These are phyloP conservation scores for Aschersonia sp. DNA, from an alignment of 2,329 filamentous ascomycete species.

Conservation along the genomic window DNA sequence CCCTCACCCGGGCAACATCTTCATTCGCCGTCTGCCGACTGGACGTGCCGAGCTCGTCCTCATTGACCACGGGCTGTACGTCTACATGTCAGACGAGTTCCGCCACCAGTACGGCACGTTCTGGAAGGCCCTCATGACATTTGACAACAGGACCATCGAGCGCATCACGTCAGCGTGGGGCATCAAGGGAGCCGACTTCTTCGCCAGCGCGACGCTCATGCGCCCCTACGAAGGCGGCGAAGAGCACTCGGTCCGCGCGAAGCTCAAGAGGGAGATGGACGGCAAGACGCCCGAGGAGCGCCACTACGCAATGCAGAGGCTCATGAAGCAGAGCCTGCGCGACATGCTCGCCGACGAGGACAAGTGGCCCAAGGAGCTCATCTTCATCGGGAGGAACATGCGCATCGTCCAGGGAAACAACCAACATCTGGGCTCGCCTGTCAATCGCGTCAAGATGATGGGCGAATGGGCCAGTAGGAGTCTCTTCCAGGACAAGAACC, in stretches of 20 bases:
- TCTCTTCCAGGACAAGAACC: conserved; percentile 58
- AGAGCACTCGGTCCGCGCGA: conserved; percentile 40
- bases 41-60: conserved; percentile 85
- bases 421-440: conserved; percentile 75
- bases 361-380: conserved; percentile 79
- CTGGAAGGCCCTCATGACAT: conserved; percentile 88
- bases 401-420: conserved; percentile 91
- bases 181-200: conserved; percentile 76
- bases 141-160: conserved; percentile 71
- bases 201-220: conserved; percentile 82
- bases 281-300: conserved; percentile 50
- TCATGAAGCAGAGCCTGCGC: conserved; percentile 55
- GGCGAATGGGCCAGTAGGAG: conserved; percentile 79
- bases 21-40: conserved; percentile 70
- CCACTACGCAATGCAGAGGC: conserved; percentile 79
- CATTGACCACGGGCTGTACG: conserved; percentile 94
- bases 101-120: conserved; percentile 76
- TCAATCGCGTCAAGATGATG: conserved; percentile 89
- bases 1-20: conserved; percentile 94
- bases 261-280: conserved; percentile 51
- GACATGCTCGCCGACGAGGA: conserved; percentile 70
- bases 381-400: conserved; percentile 86
- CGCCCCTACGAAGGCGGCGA: conserved; percentile 82
- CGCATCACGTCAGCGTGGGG: conserved; percentile 71
- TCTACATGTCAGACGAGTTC: conserved; percentile 75